These are phyloP conservation scores for Lepidopterella palustris DNA, from an alignment of 495 filamentous ascomycete genomes.

Conservation along the genomic window DNA sequence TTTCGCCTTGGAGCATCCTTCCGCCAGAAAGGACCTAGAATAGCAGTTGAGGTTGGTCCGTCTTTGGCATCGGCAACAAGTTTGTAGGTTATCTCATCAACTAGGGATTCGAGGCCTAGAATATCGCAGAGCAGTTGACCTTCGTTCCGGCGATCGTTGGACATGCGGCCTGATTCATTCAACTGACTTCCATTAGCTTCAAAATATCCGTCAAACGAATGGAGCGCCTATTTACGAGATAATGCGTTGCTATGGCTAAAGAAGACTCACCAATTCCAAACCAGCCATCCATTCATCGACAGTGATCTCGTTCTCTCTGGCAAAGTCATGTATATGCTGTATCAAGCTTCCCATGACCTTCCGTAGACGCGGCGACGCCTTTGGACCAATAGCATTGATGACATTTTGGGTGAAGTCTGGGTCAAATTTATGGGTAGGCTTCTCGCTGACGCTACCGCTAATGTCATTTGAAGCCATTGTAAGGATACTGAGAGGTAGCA, in stretches of 20 bases:
- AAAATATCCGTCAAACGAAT: background rate
- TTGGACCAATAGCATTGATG: slow-evolving; percentile 63
- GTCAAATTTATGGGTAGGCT: slow-evolving; percentile 34
- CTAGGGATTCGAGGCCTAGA: slow-evolving; percentile 65
- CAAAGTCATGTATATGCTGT: slow-evolving; percentile 53
- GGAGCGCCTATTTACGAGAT: background rate
- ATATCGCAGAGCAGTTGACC: slow-evolving; percentile 66
- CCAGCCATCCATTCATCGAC: slow-evolving; percentile 46
- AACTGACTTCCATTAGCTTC: slow-evolving; percentile 42
- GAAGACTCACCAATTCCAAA: slow-evolving; percentile 30
- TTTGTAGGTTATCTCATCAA: slow-evolving; percentile 72
- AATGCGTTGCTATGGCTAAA: background rate
- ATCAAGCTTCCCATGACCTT: slow-evolving; percentile 50
- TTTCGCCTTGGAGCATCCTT: slow-evolving; percentile 55
- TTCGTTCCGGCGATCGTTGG: slow-evolving; percentile 64
- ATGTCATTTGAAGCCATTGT: slow-evolving; percentile 16
- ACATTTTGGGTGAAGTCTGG: slow-evolving; percentile 62
- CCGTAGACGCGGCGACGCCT: slow-evolving; percentile 51
- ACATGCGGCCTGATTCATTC: slow-evolving; percentile 69
- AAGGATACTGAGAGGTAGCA: background rate
- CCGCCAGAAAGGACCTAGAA: slow-evolving; percentile 75
- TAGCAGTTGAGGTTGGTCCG: slow-evolving; percentile 59
- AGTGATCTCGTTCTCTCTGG: slow-evolving; percentile 53
- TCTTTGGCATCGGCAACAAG: slow-evolving; percentile 46
- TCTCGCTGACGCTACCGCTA: slow-evolving; percentile 1